A percentile compares a stretch with the other conserved stretches of the same genome.
These are phyloP conservation scores for Arthroderma sp. DNA, from an alignment of 2,329 filamentous ascomycete species.

Conservation along the genomic window DNA sequence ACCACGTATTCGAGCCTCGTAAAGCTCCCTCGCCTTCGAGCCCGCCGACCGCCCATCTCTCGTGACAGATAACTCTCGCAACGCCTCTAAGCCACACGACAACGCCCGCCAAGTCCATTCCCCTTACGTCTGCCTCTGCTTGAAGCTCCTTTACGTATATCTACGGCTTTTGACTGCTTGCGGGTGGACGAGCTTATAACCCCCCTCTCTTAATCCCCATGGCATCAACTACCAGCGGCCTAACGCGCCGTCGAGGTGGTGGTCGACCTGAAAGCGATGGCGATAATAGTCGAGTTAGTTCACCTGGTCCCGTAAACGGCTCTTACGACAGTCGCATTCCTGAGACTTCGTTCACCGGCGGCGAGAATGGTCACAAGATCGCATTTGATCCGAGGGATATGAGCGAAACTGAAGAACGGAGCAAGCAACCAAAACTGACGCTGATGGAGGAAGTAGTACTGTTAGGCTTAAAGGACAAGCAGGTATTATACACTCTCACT, in stretches of 20 bases:
- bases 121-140: neutral
- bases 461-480: slow-evolving; percentile 94
- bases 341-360: slow-evolving; percentile 69
- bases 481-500: slow-evolving; percentile 45
- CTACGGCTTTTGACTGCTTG: neutral
- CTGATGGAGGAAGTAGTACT: slow-evolving; percentile 97
- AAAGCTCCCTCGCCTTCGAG: neutral
- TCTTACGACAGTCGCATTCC: slow-evolving; percentile 42
- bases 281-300: slow-evolving; percentile 52
- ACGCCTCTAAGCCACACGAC: neutral
- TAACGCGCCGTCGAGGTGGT: slow-evolving; percentile 56
- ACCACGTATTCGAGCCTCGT: neutral
- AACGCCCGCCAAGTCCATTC: neutral
- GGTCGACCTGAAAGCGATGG: slow-evolving; percentile 47
- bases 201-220: slow-evolving; percentile 27
- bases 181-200: slow-evolving; percentile 3
- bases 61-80: neutral
- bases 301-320: slow-evolving; percentile 47
- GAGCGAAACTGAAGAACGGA: slow-evolving; percentile 87
- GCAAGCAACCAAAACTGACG: slow-evolving; percentile 95
- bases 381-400: slow-evolving; percentile 95
- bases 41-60: neutral
- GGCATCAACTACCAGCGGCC: slow-evolving; percentile 53
- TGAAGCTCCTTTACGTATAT: neutral
- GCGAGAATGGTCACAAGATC: slow-evolving; percentile 97